These are phyloP conservation scores for Monsonia emarginata DNA, from an alignment of 441 rosid species.

Conservation along the genomic window DNA sequence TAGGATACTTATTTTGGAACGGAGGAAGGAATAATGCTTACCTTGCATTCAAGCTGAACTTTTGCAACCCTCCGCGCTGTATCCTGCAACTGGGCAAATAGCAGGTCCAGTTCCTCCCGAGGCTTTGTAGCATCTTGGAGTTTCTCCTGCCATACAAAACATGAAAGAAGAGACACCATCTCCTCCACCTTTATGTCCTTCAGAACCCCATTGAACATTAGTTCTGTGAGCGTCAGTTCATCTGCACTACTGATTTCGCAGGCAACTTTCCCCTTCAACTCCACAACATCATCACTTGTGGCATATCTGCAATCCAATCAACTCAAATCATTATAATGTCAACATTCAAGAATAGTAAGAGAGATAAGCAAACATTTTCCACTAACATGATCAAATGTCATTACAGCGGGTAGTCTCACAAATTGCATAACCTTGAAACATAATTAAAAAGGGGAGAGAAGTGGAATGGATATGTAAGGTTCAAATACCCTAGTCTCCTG, in stretches of 20 bases:
- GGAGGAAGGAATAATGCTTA: conserved; percentile 21
- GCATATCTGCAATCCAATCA: conserved; percentile 44
- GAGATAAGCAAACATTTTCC: too few species aligned
- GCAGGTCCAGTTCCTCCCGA: conserved; percentile 84
- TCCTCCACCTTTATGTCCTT: conserved; percentile 85
- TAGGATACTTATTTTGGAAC: too few species aligned
- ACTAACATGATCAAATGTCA: too few species aligned
- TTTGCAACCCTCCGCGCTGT: conserved; percentile 83
- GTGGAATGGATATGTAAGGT: neutral
- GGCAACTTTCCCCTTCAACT: conserved; percentile 93
- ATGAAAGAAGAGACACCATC: conserved; percentile 89
- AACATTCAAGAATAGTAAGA: too few species aligned
- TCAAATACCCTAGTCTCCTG: conserved; percentile 67
- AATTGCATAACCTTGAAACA: neutral
- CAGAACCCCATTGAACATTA: conserved; percentile 77
- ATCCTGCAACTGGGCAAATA: conserved; percentile 73
- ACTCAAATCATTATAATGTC: neutral
- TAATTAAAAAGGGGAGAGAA: neutral
- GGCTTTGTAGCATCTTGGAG: conserved; percentile 83
- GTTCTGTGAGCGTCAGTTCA: conserved; percentile 83
- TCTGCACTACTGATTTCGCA: conserved; percentile 95
- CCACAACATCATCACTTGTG: conserved; percentile 65
- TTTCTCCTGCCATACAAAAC: conserved; percentile 94
- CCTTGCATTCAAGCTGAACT: conserved; percentile 92
- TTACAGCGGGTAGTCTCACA: too few species aligned